phyloP scores from a whole-genome alignment of 2,329 filamentous ascomycete genomes.

The Nothopassalora personata region DNA sequence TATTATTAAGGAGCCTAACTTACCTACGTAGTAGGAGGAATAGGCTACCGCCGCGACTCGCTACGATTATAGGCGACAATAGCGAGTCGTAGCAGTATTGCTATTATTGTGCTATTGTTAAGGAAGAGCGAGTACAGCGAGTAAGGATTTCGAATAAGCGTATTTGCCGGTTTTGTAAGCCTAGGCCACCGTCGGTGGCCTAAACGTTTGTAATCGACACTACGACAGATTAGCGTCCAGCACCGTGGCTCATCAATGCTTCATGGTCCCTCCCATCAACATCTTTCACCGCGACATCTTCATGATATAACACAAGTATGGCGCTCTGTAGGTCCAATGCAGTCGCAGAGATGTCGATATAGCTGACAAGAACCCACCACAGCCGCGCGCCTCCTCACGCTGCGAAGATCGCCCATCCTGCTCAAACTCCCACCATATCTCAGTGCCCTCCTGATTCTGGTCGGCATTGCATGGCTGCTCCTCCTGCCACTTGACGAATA shows the following conservation, averaged over 20 bases:
- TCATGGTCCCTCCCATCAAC: neutral
- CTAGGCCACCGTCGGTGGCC: too few species aligned
- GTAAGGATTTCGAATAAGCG: too few species aligned
- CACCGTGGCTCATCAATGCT: conserved; percentile 2
- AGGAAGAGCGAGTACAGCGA: too few species aligned
- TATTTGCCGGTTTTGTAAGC: too few species aligned
- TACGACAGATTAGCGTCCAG: neutral
- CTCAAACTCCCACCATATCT: conserved; percentile 82
- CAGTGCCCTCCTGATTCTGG: conserved; percentile 74
- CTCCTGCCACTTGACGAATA: conserved; percentile 86
- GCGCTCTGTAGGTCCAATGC: conserved; percentile 6
- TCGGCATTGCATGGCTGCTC: conserved; percentile 85
- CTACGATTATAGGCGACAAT: too few species aligned
- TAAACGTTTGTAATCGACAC: too few species aligned
- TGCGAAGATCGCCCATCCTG: conserved; percentile 75
- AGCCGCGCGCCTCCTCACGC: conserved; percentile 55
- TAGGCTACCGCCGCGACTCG: too few species aligned
- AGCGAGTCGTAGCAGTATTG: too few species aligned
- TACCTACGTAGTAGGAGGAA: too few species aligned
- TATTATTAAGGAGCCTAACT: too few species aligned
- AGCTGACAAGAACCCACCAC: neutral
- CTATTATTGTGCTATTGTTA: too few species aligned
- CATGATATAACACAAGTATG: conserved; percentile 6
- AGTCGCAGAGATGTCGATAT: neutral
- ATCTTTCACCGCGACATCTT: neutral